A percentile compares a stretch with the other conserved stretches of the same genome.
Evolutionary conservation across 768 basidiomycete genomes (phyloP).

Genomic region (Sarcodon sp.): DNA sequence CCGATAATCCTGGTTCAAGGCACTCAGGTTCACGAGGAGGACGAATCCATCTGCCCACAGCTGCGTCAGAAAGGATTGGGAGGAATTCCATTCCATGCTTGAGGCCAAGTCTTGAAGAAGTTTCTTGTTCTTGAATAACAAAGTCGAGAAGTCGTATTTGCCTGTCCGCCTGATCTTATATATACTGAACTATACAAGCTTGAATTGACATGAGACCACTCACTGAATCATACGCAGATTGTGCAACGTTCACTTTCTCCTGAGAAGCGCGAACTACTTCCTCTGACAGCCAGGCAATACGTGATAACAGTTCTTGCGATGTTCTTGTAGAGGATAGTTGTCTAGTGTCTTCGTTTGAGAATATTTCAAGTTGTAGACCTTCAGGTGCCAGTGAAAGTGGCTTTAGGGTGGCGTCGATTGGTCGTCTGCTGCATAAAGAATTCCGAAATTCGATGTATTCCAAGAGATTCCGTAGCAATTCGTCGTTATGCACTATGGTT

Average conservation of each 20-base stretch:
- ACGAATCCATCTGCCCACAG: conserved; percentile 27
- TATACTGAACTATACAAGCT: neutral
- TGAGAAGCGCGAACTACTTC: conserved; percentile 51
- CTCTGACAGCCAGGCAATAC: conserved; percentile 46
- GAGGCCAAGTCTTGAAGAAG: conserved; percentile 37
- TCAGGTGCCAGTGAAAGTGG: neutral
- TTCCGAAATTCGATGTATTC: conserved; percentile 31
- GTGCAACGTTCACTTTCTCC: conserved; percentile 69
- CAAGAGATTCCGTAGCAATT: conserved; percentile 30
- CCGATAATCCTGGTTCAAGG: conserved; percentile 24
- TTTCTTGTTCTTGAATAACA: conserved; percentile 51
- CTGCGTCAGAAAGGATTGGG: conserved; percentile 49
- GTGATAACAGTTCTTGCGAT: conserved; percentile 38
- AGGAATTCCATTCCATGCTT: conserved; percentile 41
- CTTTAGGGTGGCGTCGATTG: neutral
- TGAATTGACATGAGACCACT: conserved; percentile 8
- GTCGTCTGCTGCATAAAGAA: conserved; percentile 6
- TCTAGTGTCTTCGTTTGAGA: neutral
- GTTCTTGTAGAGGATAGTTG: conserved; percentile 21
- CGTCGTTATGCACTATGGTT: conserved; percentile 23
- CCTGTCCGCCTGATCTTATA: conserved; percentile 48
- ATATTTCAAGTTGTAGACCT: neutral
- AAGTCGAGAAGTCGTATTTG: conserved; percentile 72
- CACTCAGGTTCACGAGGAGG: conserved; percentile 23
- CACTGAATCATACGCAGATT: conserved; percentile 60